A percentile compares a stretch with the other conserved stretches of the same genome.
These are phyloP conservation scores for Perkinsus marinus DNA, from an alignment of 169 alveolate genomes.

Conservation along the genomic window DNA sequence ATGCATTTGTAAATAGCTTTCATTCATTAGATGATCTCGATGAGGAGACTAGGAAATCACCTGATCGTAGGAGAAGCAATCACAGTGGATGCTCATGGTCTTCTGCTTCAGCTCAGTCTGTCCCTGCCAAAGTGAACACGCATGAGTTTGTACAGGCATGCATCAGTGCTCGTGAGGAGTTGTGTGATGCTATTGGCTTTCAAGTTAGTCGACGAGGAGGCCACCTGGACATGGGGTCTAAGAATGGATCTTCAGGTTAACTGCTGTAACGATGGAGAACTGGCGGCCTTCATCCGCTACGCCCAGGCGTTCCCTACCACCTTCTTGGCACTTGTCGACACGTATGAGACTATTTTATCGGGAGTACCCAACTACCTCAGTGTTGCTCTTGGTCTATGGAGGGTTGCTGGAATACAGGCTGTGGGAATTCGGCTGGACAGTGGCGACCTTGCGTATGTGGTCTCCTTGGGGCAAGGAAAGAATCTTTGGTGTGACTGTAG, in stretches of 20 bases:
- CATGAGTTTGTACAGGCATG: neutral
- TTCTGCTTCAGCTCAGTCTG: neutral
- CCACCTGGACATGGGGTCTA: constrained; percentile 7
- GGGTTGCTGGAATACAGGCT: constrained; percentile 45
- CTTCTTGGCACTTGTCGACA: constrained; percentile 55
- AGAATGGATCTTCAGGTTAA: constrained; percentile 5
- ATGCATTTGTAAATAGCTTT: constrained; percentile 51
- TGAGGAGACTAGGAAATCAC: neutral
- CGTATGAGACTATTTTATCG: constrained; percentile 39
- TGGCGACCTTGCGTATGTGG: constrained; percentile 64
- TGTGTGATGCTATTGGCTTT: constrained; percentile 18
- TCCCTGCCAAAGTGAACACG: neutral
- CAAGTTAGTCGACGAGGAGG: constrained; percentile 27
- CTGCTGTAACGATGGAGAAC: constrained; percentile 44
- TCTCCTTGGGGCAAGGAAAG: constrained; percentile 3
- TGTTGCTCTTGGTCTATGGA: constrained; percentile 56
- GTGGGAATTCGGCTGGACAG: constrained; percentile 73
- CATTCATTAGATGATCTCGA: neutral
- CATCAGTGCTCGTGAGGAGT: constrained; percentile 14
- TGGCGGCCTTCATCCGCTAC: constrained; percentile 61
- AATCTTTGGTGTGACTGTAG: constrained; percentile 4
- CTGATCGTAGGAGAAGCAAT: constrained; percentile 1
- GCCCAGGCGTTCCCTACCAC: constrained; percentile 55
- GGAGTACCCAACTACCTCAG: constrained; percentile 68
- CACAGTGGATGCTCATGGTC: neutral